A percentile compares a stretch with the other conserved stretches of the same genome.
Conservation (phyloP, 2,329 filamentous ascomycete genomes). For the Colletotrichum tanaceti region DNA sequence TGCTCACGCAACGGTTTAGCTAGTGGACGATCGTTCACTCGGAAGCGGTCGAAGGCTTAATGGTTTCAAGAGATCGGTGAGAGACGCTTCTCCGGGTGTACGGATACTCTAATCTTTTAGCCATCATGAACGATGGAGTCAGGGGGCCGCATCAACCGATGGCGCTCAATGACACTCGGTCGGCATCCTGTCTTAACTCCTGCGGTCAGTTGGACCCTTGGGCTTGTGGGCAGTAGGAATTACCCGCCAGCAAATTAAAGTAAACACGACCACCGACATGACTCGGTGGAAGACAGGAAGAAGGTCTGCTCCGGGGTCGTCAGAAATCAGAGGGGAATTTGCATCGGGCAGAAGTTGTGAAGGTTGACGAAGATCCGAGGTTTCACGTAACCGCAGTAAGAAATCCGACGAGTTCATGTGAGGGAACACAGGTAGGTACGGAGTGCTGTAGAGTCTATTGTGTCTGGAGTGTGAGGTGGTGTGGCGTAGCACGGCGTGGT, state of each 20-base stretch:
- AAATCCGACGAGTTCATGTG: background rate
- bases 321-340: conserved; percentile 11
- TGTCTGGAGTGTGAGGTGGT: too few species aligned
- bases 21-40: conserved; percentile 5
- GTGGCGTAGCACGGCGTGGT: background rate
- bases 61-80: conserved; percentile 1
- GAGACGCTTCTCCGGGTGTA: background rate
- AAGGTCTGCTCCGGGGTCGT: conserved; percentile 17
- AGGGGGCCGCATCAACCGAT: background rate
- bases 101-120: background rate
- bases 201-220: background rate
- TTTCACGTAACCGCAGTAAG: conserved; percentile 28
- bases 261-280: conserved; percentile 17
- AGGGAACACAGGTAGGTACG: too few species aligned
- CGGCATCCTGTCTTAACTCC: conserved; percentile 1
- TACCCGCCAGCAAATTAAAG: too few species aligned
- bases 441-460: background rate
- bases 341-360: conserved; percentile 12
- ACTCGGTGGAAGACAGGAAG: conserved; percentile 31
- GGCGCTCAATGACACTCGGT: background rate
- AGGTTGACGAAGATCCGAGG: conserved; percentile 32
- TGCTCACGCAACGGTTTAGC: conserved; percentile 5
- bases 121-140: background rate
- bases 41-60: conserved; percentile 6
- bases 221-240: too few species aligned